Base-by-base conservation (phyloP, 2,329 filamentous ascomycete genomes). In the Celoporthe dispersa region DNA sequence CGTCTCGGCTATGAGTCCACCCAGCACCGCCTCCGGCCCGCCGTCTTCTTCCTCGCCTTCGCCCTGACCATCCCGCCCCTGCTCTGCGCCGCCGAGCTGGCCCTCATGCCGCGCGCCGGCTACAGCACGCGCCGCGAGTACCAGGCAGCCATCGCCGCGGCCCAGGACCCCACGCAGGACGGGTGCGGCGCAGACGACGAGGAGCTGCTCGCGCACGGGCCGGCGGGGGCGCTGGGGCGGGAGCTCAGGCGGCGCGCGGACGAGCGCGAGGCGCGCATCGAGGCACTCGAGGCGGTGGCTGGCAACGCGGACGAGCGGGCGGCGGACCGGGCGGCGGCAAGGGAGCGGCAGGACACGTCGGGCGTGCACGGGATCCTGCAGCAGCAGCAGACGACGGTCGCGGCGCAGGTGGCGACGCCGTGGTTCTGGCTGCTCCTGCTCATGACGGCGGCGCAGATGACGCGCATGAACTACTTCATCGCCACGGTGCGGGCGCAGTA, bases 291-390 rank as follows among this genome's bases (percentile, higher is more conserved):
- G 55, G 82, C 85, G 2, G 81, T 94, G 1, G 81, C 92, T 0
- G 90, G 90, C 4, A 85, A 85, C 39, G 77, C 76, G 5, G 86
- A 86, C 64, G 81, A 85, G 37, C 87, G 86, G n/a, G 86, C 89
- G 22, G 83, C 83, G 19, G 83, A 85, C 63, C 77, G 81, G 37
- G 87, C 90, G 72, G 87, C 89, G 72, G 65, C 62, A 0, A 39
- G 61, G 5, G 85, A 85, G 70, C 87, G 88, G 66, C 87, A 90
- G 39, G 81, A 84, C 51, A 81, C 81, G 0, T 89, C 87, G 8
- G 90, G 90, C 2, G 88, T 94, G 9, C 93, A 91, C 89, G 92
- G 92, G 12, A 89, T 89, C 1, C 82, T 94, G 62, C 92, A 94
- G 74, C 90, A 90, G 7, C 19, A 48, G 19, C 19, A n/a, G 44